These are phyloP conservation scores for Escallonia rubra DNA, from an alignment of 129 eudicot species.

Conservation along the genomic window DNA sequence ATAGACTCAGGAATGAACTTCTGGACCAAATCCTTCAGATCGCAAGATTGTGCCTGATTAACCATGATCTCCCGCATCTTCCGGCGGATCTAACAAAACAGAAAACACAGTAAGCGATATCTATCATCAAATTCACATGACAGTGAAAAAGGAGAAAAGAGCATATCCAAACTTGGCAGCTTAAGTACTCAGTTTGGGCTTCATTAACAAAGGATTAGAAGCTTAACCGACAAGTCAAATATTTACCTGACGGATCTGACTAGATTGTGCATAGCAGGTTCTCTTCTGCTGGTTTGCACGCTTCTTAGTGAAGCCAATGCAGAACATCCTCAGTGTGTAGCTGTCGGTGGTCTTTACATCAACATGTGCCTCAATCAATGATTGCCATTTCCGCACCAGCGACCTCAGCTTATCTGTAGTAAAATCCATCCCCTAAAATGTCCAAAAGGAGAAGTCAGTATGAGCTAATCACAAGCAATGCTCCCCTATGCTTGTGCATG, in stretches of 20 bases:
- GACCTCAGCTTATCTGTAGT: conserved; percentile 20
- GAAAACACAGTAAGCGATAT: not conserved
- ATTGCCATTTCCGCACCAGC: conserved; percentile 19
- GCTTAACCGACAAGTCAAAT: not conserved
- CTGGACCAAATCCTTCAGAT: conserved; percentile 10
- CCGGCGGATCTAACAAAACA: conserved; percentile 13
- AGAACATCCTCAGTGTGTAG: conserved; percentile 12
- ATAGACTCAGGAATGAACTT: conserved; percentile 18
- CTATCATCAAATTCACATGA: no score
- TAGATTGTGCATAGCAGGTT: conserved; percentile 15
- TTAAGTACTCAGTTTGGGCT: no score
- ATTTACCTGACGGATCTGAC: conserved; percentile 22
- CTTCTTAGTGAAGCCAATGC: conserved; percentile 17
- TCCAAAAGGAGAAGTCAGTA: not conserved
- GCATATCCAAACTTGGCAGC: no score
- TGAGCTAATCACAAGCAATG: no score
- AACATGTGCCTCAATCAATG: conserved; percentile 19
- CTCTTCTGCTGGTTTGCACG: conserved; percentile 19
- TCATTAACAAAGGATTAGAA: not conserved
- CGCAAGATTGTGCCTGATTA: conserved; percentile 18
- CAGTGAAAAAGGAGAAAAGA: no score
- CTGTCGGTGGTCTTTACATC: conserved; percentile 22
- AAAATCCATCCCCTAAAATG: conserved; percentile 20
- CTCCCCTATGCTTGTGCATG: no score
- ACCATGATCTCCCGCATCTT: conserved; percentile 17